Percentiles rank a stretch among this genome's conserved stretches.
phyloP scores from a whole-genome alignment of 352 stramenopile species.

The Halophytophthora polymorphica region DNA sequence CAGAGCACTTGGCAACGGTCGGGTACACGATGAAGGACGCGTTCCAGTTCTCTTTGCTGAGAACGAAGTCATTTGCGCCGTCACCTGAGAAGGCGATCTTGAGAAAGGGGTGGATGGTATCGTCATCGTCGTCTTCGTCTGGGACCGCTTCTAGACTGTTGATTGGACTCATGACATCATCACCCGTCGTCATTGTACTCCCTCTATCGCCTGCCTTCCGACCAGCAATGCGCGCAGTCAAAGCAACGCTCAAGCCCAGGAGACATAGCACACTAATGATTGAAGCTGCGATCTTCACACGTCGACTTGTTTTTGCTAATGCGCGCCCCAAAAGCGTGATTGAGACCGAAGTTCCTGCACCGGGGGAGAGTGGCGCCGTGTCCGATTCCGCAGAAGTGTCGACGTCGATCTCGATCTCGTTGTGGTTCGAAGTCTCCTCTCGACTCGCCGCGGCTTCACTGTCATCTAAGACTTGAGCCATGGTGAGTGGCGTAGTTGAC shows the following conservation, averaged over 20 bases:
- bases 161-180: slow-evolving; percentile 10
- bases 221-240: slow-evolving; percentile 18
- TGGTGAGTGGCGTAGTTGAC: neutral
- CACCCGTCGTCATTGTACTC: slow-evolving; percentile 3
- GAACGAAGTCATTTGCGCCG: slow-evolving; percentile 37
- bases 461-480: slow-evolving; percentile 24
- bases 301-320: slow-evolving; percentile 9
- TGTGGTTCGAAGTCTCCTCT: slow-evolving; percentile 12
- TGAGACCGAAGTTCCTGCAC: slow-evolving; percentile 11
- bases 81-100: slow-evolving; percentile 31
- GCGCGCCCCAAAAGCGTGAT: slow-evolving; percentile 15
- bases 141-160: slow-evolving; percentile 23
- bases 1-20: slow-evolving; percentile 56
- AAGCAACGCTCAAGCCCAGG: slow-evolving; percentile 23
- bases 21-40: slow-evolving; percentile 69
- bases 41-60: slow-evolving; percentile 60
- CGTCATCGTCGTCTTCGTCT: slow-evolving; percentile 15
- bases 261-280: slow-evolving; percentile 22
- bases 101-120: slow-evolving; percentile 31
- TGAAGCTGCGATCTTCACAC: slow-evolving; percentile 8
- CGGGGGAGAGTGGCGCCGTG: neutral
- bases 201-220: slow-evolving; percentile 2
- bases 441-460: slow-evolving; percentile 12
- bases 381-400: slow-evolving; percentile 3
- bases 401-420: slow-evolving; percentile 35